Base-by-base conservation (phyloP, 2,329 filamentous ascomycete genomes). In the Aspergillus floridensis region DNA sequence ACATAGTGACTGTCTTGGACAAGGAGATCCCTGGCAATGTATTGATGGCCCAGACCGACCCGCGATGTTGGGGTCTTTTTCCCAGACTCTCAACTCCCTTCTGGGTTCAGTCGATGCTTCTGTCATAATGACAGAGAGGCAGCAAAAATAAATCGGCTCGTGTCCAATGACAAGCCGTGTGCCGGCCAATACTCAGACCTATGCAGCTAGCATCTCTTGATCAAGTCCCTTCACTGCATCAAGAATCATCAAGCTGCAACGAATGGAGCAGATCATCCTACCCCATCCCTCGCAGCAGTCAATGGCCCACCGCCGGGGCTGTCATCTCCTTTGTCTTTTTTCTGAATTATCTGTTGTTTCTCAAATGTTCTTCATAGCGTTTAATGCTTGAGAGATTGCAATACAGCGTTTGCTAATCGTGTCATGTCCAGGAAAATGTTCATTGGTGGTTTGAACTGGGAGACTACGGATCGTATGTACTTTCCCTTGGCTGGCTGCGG, bases 371-470 rank as follows among this genome's bases (percentile, higher is more conserved):
- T 21, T 50, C 29, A 41, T 53, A 50, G 16, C 49, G 21, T 29
- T 19, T 32, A 24, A 24, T 38, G 19, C 22, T 59, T 16, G 50
- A 47, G 48, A 29, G 53, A 24, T 51, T 49, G 41, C 53, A 52
- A 38, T 46, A 53, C 59, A 51, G 41, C 31, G 10, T 63, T 70
- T 65, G 68, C 75, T 78, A 68, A 76, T 72, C 16, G 10, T 8
- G 64, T 59, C 63, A 62, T 61, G 67, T 60, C 32, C 79, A 99
- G 95, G 72, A 99, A 99, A 82, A 99, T 99, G 95, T 99, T 99
- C 71, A 99, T 99, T 77, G 95, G 95, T 70, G 95, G 95, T 46
- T 81, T 99, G 57, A 99, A 99, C 74, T 99, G 95, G 95, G 95
- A 99, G 78, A 99, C 95, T 16, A 98, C 95, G 58, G 93, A 98